Conservation (phyloP, 139 green algal species). For the Pleodorina starrii region DNA sequence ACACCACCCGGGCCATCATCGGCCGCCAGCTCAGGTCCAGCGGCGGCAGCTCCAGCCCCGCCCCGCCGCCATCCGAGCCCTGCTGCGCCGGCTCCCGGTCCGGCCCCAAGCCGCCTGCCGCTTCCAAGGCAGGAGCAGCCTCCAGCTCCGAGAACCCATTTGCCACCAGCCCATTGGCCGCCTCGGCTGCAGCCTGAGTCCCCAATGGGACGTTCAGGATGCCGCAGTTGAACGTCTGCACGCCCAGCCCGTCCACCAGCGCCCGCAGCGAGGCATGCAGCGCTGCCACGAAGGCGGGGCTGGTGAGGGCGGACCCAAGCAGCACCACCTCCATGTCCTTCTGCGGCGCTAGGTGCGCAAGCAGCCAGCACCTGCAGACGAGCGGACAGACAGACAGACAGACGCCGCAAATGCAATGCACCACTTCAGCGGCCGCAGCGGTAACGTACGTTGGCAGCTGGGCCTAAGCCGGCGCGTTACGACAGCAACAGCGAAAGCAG, state of each 20-base stretch:
- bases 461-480: no score
- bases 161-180: neutral
- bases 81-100: neutral
- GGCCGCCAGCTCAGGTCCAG: neutral
- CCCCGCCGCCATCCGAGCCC: neutral
- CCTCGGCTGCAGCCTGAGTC: neutral
- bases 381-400: no score
- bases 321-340: constrained; percentile 82
- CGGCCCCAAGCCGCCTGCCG: no score
- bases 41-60: neutral
- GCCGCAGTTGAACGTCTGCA: constrained; percentile 82
- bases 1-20: constrained; percentile 77
- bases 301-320: constrained; percentile 48
- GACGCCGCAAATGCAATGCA: no score
- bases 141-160: no score
- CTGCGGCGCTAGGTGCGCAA: constrained; percentile 60
- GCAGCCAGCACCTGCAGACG: constrained; percentile 28
- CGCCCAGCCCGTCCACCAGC: constrained; percentile 83
- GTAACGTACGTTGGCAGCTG: no score
- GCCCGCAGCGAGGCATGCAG: constrained; percentile 73
- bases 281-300: constrained; percentile 64
- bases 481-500: no score
- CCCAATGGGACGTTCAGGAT: constrained; percentile 60
- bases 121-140: no score
- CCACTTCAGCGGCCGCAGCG: no score